phyloP scores from a whole-genome alignment of 202 grass and related monocot species.

The Zizania palustris region DNA sequence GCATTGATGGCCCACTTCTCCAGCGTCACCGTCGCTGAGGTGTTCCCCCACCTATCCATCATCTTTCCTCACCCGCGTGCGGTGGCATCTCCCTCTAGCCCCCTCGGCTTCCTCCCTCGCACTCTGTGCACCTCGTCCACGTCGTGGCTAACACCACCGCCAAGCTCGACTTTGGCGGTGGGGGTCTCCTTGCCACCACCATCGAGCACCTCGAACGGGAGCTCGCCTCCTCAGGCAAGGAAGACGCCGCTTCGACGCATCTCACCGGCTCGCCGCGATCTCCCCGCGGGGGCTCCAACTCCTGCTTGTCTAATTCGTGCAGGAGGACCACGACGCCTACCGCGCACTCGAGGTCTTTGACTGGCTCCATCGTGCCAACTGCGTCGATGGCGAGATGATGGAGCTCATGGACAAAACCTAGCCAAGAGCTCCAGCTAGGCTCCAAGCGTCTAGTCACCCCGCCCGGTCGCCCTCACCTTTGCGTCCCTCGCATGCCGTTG shows the following conservation, averaged over 20 bases:
- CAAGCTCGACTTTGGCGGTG: slow-evolving; percentile 41
- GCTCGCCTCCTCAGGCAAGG: slow-evolving; percentile 61
- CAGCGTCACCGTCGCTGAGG: slow-evolving; percentile 42
- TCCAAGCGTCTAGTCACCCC: no score
- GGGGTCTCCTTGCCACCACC: slow-evolving; percentile 68
- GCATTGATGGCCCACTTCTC: slow-evolving; percentile 68
- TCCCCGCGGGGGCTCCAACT: slow-evolving; percentile 88
- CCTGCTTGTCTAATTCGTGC: slow-evolving; percentile 91
- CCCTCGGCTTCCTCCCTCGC: slow-evolving; percentile 45
- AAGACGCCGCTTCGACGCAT: slow-evolving; percentile 52
- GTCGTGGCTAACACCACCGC: slow-evolving; percentile 41
- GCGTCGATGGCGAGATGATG: slow-evolving; percentile 96
- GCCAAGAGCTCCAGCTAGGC: no score
- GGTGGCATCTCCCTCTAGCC: slow-evolving; percentile 22
- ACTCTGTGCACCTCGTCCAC: slow-evolving; percentile 61
- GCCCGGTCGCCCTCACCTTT: no score
- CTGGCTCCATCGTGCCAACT: slow-evolving; percentile 90
- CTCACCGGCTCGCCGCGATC: slow-evolving; percentile 68
- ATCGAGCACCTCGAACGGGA: slow-evolving; percentile 92
- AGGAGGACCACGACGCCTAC: slow-evolving; percentile 92
- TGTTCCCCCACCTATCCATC: slow-evolving; percentile 42
- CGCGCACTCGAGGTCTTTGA: slow-evolving; percentile 97
- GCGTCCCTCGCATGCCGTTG: no score
- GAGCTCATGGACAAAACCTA: slow-evolving; percentile 99
- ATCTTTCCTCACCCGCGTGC: slow-evolving; percentile 26